Base-by-base conservation (phyloP, 2,329 filamentous ascomycete species). In the Dendryphion nanum region DNA sequence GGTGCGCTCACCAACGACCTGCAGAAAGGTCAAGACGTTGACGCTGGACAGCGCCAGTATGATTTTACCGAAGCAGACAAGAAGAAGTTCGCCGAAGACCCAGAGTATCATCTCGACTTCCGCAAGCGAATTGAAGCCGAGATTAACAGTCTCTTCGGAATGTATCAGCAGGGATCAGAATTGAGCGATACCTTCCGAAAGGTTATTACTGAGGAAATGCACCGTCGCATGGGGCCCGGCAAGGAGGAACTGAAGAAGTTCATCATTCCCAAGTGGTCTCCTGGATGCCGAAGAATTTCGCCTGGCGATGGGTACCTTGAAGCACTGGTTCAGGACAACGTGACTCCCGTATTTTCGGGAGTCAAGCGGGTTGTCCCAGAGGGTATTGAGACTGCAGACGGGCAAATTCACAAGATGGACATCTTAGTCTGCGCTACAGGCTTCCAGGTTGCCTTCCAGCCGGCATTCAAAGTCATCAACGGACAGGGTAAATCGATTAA, bases 41-140 rank as follows among this genome's bases (percentile, higher is more conserved):
- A 68, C 15, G 70, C 69, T 24, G 58, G 61, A 10, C 59, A 68
- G 41, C 61, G 66, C 1, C 71, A 72, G 49, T 64, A 70, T 50
- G 61, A 55, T 37, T 72, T 68, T 51, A 69, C 66, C 41, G 59
- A 75, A 2, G 76, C 81, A 10, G 73, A 81, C 35, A 71, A 73
- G 12, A 70, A 78, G n/a, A 70, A 72, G 0, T 85, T 85, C 57
- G 50, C 49, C 3, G 68, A 76, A 30, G 71, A 87, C 47, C 79
- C 83, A 0, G 68, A 78, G 3, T 71, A 72, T 33, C 61, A 71
- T 19, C 63, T 85, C 14, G 64, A 70, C 41, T 74, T 73, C 46
- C 66, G 70, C 38, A 73, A 71, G 50, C 63, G 67, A 40, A 66
- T 75, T 38, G 72, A 75, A 41, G 66, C 67, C 24, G 71, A 73